Percentiles rank a stretch among this genome's conserved stretches.
These are phyloP conservation scores for Ceratobasidium sp. DNA, from an alignment of 1,284 basidiomycete genomes.

Conservation along the genomic window DNA sequence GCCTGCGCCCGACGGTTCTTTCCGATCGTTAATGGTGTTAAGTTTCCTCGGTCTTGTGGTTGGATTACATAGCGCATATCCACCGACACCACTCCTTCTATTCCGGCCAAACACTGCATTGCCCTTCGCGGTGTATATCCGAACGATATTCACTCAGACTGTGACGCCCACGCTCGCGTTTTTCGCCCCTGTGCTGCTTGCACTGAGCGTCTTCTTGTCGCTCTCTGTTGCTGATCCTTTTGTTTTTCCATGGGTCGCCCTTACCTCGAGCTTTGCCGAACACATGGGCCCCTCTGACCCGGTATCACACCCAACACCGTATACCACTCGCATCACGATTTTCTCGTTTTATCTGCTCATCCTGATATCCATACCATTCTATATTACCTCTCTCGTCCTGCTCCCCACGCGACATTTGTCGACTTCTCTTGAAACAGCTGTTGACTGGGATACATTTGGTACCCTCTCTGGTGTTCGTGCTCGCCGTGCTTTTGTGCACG, in stretches of 20 bases:
- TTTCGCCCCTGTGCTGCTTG: slow-evolving; percentile 16
- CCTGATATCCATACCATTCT: slow-evolving; percentile 17
- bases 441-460: slow-evolving; percentile 19
- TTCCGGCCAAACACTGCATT: slow-evolving; percentile 7
- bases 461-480: slow-evolving; percentile 25
- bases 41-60: slow-evolving; percentile 25
- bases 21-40: slow-evolving; percentile 13
- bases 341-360: slow-evolving; percentile 15
- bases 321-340: slow-evolving; percentile 17
- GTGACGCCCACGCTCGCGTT: slow-evolving; percentile 27
- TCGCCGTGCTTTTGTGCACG: slow-evolving; percentile 22
- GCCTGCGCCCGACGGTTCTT: slow-evolving; percentile 19
- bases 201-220: slow-evolving; percentile 25
- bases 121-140: slow-evolving; percentile 24
- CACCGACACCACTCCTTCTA: slow-evolving; percentile 4
- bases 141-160: slow-evolving; percentile 23
- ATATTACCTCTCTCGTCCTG: slow-evolving; percentile 15
- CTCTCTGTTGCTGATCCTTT: slow-evolving; percentile 29
- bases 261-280: neutral
- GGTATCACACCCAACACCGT: slow-evolving; percentile 23
- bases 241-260: slow-evolving; percentile 3
- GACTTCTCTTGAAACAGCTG: neutral
- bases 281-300: slow-evolving; percentile 16
- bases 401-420: slow-evolving; percentile 16
- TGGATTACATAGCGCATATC: slow-evolving; percentile 2